Evolutionary conservation across 2,329 filamentous ascomycete genomes (phyloP).

Genomic region (Biscogniauxia sp.): DNA sequence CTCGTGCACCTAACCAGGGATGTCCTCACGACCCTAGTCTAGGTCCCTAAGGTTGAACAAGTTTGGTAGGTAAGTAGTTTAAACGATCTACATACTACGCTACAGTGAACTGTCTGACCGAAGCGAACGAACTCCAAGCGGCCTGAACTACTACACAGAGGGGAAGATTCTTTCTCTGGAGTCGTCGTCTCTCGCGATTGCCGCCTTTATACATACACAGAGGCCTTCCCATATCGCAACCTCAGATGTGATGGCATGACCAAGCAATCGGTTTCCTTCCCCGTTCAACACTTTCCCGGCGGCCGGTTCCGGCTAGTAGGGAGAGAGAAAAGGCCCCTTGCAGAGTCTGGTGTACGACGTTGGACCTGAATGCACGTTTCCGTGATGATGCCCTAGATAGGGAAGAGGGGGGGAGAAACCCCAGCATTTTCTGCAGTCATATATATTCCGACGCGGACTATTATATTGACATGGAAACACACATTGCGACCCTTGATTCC

Average conservation of each 20-base stretch:
- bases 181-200: background rate
- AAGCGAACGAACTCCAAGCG: background rate
- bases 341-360: background rate
- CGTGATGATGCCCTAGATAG: background rate
- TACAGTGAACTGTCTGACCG: background rate
- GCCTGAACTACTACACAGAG: background rate
- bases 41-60: background rate
- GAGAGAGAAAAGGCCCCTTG: background rate
- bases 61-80: background rate
- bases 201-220: background rate
- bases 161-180: background rate
- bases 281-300: background rate
- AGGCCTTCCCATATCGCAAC: background rate
- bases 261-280: background rate
- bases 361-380: background rate
- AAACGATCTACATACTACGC: background rate
- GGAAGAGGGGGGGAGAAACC: no score
- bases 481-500: background rate
- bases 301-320: background rate
- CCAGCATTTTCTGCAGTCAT: background rate
- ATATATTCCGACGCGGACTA: background rate
- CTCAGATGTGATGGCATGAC: background rate
- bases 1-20: background rate
- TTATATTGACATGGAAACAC: background rate
- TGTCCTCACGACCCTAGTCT: background rate